Conservation (phyloP, 2,329 filamentous ascomycete species). For the Fusarium siculi region DNA sequence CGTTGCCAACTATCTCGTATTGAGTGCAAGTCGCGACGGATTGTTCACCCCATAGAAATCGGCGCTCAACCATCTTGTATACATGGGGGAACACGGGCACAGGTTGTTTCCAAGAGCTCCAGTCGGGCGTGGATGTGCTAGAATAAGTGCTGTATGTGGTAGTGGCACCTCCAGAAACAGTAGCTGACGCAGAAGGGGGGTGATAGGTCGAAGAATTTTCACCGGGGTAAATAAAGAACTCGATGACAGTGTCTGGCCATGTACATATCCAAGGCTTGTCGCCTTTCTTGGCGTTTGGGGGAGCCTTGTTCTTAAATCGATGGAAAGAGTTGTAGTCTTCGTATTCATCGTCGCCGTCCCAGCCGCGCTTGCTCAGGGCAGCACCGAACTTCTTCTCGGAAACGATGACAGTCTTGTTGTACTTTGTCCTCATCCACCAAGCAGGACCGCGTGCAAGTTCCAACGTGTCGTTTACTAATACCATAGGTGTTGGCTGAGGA, state of each 20-base stretch:
- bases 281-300: slow-evolving; percentile 52
- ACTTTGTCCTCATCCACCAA: slow-evolving; percentile 63
- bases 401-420: slow-evolving; percentile 68
- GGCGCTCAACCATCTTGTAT: slow-evolving; percentile 66
- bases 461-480: slow-evolving; percentile 63
- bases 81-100: slow-evolving; percentile 59
- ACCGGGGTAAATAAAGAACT: slow-evolving; percentile 66
- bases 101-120: slow-evolving; percentile 1
- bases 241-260: slow-evolving; percentile 66
- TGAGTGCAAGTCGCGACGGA: slow-evolving; percentile 59
- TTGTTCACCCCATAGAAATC: slow-evolving; percentile 48
- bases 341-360: slow-evolving; percentile 27
- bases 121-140: neutral
- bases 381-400: slow-evolving; percentile 54
- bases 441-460: slow-evolving; percentile 63
- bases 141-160: slow-evolving; percentile 18
- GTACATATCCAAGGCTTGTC: slow-evolving; percentile 69
- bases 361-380: slow-evolving; percentile 44
- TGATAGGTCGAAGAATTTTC: slow-evolving; percentile 53
- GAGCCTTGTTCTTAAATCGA: slow-evolving; percentile 30
- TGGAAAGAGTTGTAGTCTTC: slow-evolving; percentile 28
- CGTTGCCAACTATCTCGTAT: slow-evolving; percentile 56
- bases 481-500: slow-evolving; percentile 51
- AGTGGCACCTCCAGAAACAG: neutral
- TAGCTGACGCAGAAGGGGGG: slow-evolving; percentile 11